These are phyloP conservation scores for Suillus brevipes DNA, from an alignment of 768 basidiomycete species.

Conservation along the genomic window DNA sequence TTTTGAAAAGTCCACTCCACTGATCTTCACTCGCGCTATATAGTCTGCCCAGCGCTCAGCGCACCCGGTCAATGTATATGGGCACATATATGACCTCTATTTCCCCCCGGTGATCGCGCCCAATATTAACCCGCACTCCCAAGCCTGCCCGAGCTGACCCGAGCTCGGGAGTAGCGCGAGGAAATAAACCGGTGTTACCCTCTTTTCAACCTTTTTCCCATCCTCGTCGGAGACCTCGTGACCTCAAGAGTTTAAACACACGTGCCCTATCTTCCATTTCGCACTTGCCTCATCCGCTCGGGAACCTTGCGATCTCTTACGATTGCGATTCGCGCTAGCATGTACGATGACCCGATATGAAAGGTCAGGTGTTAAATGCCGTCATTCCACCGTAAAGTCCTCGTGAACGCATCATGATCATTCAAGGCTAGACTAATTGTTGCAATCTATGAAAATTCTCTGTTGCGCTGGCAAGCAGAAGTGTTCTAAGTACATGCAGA, in stretches of 20 bases:
- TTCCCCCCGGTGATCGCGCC: slow-evolving; percentile 3
- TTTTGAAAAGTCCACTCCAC: neutral
- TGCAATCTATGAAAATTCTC: slow-evolving; percentile 7
- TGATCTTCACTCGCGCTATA: neutral
- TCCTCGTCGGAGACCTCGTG: slow-evolving; percentile 11
- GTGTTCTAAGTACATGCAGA: slow-evolving; percentile 18
- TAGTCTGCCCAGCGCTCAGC: neutral
- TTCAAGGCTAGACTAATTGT: slow-evolving; percentile 7
- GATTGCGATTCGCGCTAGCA: neutral
- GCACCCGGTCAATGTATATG: neutral
- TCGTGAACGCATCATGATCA: neutral
- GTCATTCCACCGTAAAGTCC: slow-evolving; percentile 12
- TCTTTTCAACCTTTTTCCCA: neutral
- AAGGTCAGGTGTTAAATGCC: neutral
- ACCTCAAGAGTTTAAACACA: slow-evolving; percentile 13
- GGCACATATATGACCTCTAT: neutral
- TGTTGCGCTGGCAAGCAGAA: slow-evolving; percentile 14
- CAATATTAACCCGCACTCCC: neutral
- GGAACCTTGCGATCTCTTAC: neutral
- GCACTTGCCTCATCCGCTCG: slow-evolving; percentile 3
- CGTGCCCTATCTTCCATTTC: slow-evolving; percentile 12
- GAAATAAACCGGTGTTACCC: slow-evolving; percentile 5
- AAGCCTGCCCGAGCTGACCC: neutral
- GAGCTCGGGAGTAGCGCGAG: slow-evolving; percentile 1
- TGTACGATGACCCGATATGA: neutral